Base-by-base conservation (phyloP, 1,284 basidiomycete species). In the Golubevia sp. region DNA sequence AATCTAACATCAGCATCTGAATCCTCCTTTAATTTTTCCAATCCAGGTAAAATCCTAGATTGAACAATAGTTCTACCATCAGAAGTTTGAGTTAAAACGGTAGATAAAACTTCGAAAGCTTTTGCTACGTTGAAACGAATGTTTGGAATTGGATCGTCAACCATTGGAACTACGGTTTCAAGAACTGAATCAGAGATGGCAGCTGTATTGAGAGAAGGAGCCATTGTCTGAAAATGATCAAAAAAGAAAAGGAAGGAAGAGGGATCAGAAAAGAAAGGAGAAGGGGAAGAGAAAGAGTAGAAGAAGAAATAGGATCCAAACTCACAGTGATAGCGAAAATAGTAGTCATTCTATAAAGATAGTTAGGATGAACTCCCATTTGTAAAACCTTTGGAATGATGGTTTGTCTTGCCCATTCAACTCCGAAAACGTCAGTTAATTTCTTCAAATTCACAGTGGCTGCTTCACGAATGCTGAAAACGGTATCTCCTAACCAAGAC, bases 71-170 rank as follows among this genome's bases (percentile, higher is more conserved):
- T 88, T 66, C 88, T 88, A 7, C 94, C 95, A 63, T 93, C 92
- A 2, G 89, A 85, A 30, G 86, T 85, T 27, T 87, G 86, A 25
- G 84, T 88, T 66, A 93, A 90, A 0, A 91, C 89, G 20, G 86
- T 86, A 0, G 92, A 92, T 59, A 97, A 87, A 25, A 92, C 90
- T 67, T 82, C 79, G 50, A 83, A 79, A 15, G 92, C 91, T 85
- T 98, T 98, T 53, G 95, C 92, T 34, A 98, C 94, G 84, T 99
- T 99, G 88, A 99, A 99, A 51, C 97, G 92, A 84, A 99, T 99
- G 86, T 99, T 99, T 62, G 97, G 97, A 79, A 99, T 99, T 7
- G 93, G 91, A 84, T 99, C 97, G 59, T 88, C 87, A 21, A 93
- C 91, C 61, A 99, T 89, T 67, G 90, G 88, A 61, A 97, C 86